Conservation (phyloP, 2,329 filamentous ascomycete species). For the Colletotrichum theobromicola region DNA sequence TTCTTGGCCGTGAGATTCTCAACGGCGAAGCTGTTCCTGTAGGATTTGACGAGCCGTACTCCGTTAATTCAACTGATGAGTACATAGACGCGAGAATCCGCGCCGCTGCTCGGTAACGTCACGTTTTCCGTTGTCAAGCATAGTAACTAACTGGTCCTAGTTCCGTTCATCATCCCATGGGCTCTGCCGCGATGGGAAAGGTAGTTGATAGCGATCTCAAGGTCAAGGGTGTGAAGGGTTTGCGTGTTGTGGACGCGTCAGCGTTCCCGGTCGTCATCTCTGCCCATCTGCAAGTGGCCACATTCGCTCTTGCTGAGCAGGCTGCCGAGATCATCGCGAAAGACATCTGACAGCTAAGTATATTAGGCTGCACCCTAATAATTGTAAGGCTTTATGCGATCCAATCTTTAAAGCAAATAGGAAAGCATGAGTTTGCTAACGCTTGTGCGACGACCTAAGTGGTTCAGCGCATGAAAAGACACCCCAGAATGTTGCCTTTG, state of each 20-base stretch:
- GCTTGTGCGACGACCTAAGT: not conserved
- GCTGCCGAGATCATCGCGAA: conserved; percentile 57
- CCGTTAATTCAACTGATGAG: conserved; percentile 25
- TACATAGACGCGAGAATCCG: conserved; percentile 30
- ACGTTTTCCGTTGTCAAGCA: conserved; percentile 2
- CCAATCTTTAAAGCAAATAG: too few species aligned
- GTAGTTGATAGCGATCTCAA: conserved; percentile 32
- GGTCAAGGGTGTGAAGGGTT: conserved; percentile 38
- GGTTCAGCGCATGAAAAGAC: not conserved
- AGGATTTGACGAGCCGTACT: conserved; percentile 20
- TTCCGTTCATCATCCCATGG: conserved; percentile 24
- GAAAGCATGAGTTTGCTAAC: not conserved
- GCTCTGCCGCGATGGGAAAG: conserved; percentile 36
- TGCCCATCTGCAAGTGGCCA: conserved; percentile 53
- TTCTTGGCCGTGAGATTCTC: conserved; percentile 17
- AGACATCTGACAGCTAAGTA: too few species aligned
- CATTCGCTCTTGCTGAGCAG: conserved; percentile 64
- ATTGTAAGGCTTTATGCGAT: too few species aligned
- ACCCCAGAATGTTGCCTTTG: not conserved
- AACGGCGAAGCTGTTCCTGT: conserved; percentile 27
- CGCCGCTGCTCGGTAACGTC: conserved; percentile 10
- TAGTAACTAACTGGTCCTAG: not conserved
- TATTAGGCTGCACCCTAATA: too few species aligned
- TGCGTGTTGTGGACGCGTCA: conserved; percentile 43
- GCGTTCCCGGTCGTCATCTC: conserved; percentile 40